These are phyloP conservation scores for Cladosporium oxysporum DNA, from an alignment of 2,329 filamentous ascomycete species.

Conservation along the genomic window DNA sequence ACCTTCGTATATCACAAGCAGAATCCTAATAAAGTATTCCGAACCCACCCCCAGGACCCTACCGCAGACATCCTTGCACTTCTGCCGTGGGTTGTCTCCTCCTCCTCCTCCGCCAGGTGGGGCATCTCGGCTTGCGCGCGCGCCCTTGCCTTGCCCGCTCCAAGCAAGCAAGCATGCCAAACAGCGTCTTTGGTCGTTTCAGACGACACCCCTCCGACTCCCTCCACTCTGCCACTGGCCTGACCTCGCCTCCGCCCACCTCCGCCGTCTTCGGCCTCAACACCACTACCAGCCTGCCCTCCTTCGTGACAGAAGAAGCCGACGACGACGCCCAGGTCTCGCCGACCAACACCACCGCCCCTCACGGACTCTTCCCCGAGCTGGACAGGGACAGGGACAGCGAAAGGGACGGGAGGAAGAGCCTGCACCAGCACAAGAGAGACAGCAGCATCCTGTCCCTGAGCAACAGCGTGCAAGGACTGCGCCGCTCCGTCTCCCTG, in stretches of 20 bases:
- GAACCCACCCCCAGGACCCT: background rate
- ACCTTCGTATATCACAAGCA: background rate
- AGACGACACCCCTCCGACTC: slow-evolving; percentile 13
- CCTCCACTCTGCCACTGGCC: background rate
- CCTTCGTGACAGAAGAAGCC: slow-evolving; percentile 3
- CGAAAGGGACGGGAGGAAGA: slow-evolving; percentile 1
- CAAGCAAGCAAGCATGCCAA: background rate
- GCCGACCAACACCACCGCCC: background rate
- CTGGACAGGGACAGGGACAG: background rate
- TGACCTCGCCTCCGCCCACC: slow-evolving; percentile 12
- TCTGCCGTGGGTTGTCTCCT: background rate
- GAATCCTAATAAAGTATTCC: background rate
- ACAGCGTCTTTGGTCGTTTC: slow-evolving; percentile 22
- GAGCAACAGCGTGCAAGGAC: slow-evolving; percentile 31
- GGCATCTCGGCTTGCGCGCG: slow-evolving; percentile 4
- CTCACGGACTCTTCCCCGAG: slow-evolving; percentile 16
- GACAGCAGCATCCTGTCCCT: slow-evolving; percentile 34
- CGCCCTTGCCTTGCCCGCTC: background rate
- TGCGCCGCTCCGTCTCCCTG: slow-evolving; percentile 45
- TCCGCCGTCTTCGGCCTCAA: slow-evolving; percentile 1
- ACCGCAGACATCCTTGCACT: slow-evolving; percentile 6
- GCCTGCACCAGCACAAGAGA: slow-evolving; percentile 23
- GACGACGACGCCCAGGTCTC: background rate
- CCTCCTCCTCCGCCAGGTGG: background rate
- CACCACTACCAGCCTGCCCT: slow-evolving; percentile 12